Base-by-base conservation (phyloP, 2,329 filamentous ascomycete genomes). In the Ceratocystis harringtonii region DNA sequence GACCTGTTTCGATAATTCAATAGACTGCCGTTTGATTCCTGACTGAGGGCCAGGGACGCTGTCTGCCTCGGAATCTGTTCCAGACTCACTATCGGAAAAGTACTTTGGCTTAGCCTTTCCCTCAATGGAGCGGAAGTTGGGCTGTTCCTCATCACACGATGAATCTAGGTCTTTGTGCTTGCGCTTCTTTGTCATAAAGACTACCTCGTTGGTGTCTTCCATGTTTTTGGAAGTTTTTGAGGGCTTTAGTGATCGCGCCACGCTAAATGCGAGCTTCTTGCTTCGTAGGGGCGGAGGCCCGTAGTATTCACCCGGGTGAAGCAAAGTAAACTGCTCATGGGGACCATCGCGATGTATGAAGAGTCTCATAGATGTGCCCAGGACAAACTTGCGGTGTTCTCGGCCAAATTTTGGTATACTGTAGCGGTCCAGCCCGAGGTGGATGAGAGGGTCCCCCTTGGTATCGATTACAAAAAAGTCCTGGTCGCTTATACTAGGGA, bases 371-470 rank as follows among this genome's bases (percentile, higher is more conserved):
- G 78, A 73, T 0, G 86, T 77, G 0, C 92, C 92, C 12, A 97
- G 74, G 0, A 96, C 77, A 66, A 79, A 80, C 1, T 90, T 90
- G 65, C 78, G 77, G 15, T 90, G 89, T 68, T 77, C 77, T 5
- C 90, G 85, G 68, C 80, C 80, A 72, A 95, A 96, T 1, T 75
- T 71, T 0, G 91, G 90, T 10, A 95, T 76, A 64, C 81, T 82
- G 69, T 88, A 88, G 44, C 83, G 83, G 72, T 96, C 85, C 48
- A 88, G 80, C 32, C 83, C 81, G 72, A 92, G 96, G 57, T 87
- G 74, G 69, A 94, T 90, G 61, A 90, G 80, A 3, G 80, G 77
- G 71, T 97, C 92, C 0, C 92, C 92, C 71, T 84, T 85, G 52
- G 78, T 83, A 74, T 97, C 92, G 63, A 89, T 71, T 57, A 83